These are phyloP conservation scores for Fusarium scirpi DNA, from an alignment of 2,329 filamentous ascomycete genomes.

Conservation along the genomic window DNA sequence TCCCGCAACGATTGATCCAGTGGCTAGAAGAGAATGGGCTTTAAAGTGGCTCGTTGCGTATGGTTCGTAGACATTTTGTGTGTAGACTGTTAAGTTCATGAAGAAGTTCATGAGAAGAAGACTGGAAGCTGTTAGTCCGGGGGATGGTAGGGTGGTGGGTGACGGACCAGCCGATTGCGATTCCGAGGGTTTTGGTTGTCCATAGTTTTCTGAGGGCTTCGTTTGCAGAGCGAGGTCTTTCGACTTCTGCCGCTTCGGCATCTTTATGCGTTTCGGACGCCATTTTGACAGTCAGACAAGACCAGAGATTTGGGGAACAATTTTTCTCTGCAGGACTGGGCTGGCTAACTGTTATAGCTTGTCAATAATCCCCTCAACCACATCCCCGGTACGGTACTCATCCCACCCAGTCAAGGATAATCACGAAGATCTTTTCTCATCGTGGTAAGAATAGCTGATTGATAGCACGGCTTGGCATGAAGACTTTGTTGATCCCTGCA, in stretches of 20 bases:
- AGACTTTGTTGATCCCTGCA: not conserved
- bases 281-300: slow-evolving; percentile 1
- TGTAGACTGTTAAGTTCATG: slow-evolving; percentile 39
- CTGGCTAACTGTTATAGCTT: not conserved
- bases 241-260: not conserved
- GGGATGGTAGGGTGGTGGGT: no score
- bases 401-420: slow-evolving; percentile 5
- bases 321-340: not conserved
- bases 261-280: not conserved
- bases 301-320: not conserved
- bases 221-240: slow-evolving; percentile 11
- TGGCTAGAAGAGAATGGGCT: slow-evolving; percentile 25
- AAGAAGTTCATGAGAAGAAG: slow-evolving; percentile 40
- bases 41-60: slow-evolving; percentile 39
- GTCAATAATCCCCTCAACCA: not conserved
- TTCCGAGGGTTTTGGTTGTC: slow-evolving; percentile 5
- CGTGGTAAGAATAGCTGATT: slow-evolving; percentile 27
- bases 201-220: slow-evolving; percentile 34
- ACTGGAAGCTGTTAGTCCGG: not conserved
- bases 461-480: slow-evolving; percentile 31
- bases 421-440: slow-evolving; percentile 26
- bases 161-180: slow-evolving; percentile 25
- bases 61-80: slow-evolving; percentile 35
- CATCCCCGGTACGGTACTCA: not conserved
- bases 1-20: slow-evolving; percentile 30